A percentile compares a stretch with the other conserved stretches of the same genome.
Evolutionary conservation across 257 asterid species (phyloP).

Genomic region (Ocimum tenuiflorum): DNA sequence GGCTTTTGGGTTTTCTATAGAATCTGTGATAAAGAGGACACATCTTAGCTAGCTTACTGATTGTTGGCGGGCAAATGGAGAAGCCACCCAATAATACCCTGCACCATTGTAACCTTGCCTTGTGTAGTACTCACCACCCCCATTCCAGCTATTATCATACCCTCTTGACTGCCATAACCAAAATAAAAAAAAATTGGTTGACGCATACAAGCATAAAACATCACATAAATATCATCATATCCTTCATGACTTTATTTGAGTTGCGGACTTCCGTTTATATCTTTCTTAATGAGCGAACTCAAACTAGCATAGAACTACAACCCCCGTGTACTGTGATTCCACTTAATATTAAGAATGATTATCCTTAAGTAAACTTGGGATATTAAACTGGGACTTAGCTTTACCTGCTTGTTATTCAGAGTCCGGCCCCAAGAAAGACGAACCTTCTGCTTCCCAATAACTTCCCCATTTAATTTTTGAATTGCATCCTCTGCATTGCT

Average conservation of each 20-base stretch:
- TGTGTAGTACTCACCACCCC: constrained; percentile 35
- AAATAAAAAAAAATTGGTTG: neutral
- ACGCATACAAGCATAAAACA: no score
- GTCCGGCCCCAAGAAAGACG: constrained; percentile 69
- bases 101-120: constrained; percentile 54
- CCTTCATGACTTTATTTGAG: no score
- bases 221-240: no score
- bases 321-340: neutral
- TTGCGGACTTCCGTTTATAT: neutral
- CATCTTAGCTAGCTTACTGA: constrained; percentile 41
- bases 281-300: neutral
- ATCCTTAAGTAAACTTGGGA: neutral
- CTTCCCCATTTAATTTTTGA: constrained; percentile 39
- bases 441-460: constrained; percentile 57
- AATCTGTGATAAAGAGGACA: constrained; percentile 4
- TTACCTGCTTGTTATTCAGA: constrained; percentile 43
- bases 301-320: neutral
- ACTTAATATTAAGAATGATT: neutral
- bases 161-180: constrained; percentile 32
- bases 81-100: constrained; percentile 22
- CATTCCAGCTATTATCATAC: constrained; percentile 49
- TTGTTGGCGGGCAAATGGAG: constrained; percentile 49
- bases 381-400: neutral
- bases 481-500: constrained; percentile 53
- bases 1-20: neutral